phyloP scores from a whole-genome alignment of 345 rosid genomes.

The Carallia brachiata region DNA sequence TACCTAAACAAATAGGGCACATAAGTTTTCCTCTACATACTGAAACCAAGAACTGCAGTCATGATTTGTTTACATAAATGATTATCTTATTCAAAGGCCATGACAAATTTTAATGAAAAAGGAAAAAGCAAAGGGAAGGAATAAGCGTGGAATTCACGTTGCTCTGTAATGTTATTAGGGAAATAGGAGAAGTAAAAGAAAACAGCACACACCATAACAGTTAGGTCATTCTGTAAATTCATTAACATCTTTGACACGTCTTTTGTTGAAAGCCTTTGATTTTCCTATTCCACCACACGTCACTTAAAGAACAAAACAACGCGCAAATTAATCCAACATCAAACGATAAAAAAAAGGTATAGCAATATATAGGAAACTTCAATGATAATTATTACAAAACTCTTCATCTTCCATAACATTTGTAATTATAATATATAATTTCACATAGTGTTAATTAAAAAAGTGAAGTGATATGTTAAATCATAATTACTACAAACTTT shows the following conservation, averaged over 20 bases:
- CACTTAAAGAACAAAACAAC: too few species aligned
- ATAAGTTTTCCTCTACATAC: conserved; percentile 95
- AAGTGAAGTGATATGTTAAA: too few species aligned
- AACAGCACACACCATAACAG: conserved; percentile 61
- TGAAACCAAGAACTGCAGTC: conserved; percentile 6
- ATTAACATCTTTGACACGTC: conserved; percentile 91
- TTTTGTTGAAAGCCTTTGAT: conserved; percentile 94
- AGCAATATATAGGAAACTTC: too few species aligned
- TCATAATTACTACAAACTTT: too few species aligned
- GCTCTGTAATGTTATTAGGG: neutral
- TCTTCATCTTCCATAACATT: too few species aligned
- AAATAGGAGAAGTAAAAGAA: conserved; percentile 1
- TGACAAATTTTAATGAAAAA: too few species aligned
- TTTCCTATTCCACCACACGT: conserved; percentile 98
- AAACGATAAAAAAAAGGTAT: too few species aligned
- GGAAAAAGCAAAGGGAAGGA: neutral
- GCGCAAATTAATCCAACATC: too few species aligned
- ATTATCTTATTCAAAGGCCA: too few species aligned
- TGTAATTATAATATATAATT: too few species aligned
- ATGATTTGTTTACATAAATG: neutral
- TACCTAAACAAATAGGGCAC: conserved; percentile 88
- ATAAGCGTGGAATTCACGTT: neutral
- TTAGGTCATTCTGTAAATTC: conserved; percentile 94
- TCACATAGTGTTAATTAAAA: too few species aligned
- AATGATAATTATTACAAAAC: too few species aligned